Base-by-base conservation (phyloP, 2,329 filamentous ascomycete genomes). In the Lachnellula hyalina region DNA sequence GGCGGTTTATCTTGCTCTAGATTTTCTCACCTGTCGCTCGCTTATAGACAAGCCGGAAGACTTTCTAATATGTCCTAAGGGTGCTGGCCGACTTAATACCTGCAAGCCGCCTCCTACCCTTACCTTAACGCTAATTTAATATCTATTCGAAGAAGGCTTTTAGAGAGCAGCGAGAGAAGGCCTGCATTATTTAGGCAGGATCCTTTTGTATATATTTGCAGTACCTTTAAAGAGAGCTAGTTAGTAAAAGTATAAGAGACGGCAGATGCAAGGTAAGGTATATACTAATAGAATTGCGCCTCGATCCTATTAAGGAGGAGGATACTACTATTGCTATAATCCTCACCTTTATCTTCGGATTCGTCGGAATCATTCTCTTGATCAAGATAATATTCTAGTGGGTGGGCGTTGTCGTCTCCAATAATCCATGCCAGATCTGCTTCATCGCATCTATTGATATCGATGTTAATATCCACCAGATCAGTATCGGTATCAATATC, bases 401-500 rank as follows among this genome's bases (percentile, higher is more conserved):
- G 53, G 49, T 60, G 51, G 51, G 51, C 48, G 49, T 58, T 61
- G 35, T 63, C 58, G 47, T 64, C 51, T 52, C 51, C 21, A 58
- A 50, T 53, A 41, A 63, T n/a, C 60, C 44, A 62, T 51, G 45
- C 34, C 34, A 58, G 49, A 54, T 64, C 47, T 56, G 41, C 47
- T 36, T 58, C 51, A 36, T 59, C 40, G n/a, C n/a, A n/a, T n/a
- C n/a, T n/a, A n/a, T n/a, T n/a, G n/a, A n/a, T n/a, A n/a, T n/a
- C n/a, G n/a, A n/a, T n/a, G 28, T 41, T 47, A 50, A 45, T 51
- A 36, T 60, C 47, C 6, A 56, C 47, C 53, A 58, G 53, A 14
- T 62, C 52, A 4, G 56, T 45, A 56, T 61, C 55, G 34, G 56
- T 61, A 47, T 65, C 47, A 55, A 59, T 59, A 49, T 71, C 67